Evolutionary conservation across 805 yeast genomes (phyloP).

Genomic region (Ogataea polymorpha): DNA sequence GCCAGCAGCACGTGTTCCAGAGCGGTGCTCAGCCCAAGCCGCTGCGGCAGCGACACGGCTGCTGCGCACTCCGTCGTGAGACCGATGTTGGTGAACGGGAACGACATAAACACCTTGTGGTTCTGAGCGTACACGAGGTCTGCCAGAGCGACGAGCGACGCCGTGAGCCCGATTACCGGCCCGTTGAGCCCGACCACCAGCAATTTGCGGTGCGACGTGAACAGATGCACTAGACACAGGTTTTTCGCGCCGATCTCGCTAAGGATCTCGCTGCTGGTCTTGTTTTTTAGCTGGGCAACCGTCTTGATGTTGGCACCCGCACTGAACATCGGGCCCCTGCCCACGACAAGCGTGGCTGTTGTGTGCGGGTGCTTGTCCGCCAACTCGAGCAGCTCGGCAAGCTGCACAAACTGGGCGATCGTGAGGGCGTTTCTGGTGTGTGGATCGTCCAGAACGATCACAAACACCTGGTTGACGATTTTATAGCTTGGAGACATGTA

Average conservation of each 20-base stretch:
- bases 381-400: constrained; percentile 55
- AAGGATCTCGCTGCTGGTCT: constrained; percentile 22
- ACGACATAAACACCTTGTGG: constrained; percentile 53
- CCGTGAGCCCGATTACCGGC: constrained; percentile 77
- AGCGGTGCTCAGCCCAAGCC: constrained; percentile 72
- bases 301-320: constrained; percentile 75
- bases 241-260: constrained; percentile 54
- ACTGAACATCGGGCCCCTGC: constrained; percentile 73
- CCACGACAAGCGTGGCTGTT: constrained; percentile 59
- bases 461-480: constrained; percentile 27
- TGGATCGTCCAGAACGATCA: constrained; percentile 68
- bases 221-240: constrained; percentile 61
- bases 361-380: constrained; percentile 66
- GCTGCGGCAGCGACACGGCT: constrained; percentile 60
- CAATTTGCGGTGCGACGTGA: constrained; percentile 68
- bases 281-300: constrained; percentile 29
- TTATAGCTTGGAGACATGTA: constrained; percentile 6
- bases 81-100: constrained; percentile 81
- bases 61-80: constrained; percentile 81
- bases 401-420: constrained; percentile 56
- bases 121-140: constrained; percentile 73
- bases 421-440: constrained; percentile 62
- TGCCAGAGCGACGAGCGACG: constrained; percentile 70
- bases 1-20: constrained; percentile 71
- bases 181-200: constrained; percentile 75